Base-by-base conservation (phyloP, 495 filamentous ascomycete genomes). In the Rostrohypoxylon terebratum region DNA sequence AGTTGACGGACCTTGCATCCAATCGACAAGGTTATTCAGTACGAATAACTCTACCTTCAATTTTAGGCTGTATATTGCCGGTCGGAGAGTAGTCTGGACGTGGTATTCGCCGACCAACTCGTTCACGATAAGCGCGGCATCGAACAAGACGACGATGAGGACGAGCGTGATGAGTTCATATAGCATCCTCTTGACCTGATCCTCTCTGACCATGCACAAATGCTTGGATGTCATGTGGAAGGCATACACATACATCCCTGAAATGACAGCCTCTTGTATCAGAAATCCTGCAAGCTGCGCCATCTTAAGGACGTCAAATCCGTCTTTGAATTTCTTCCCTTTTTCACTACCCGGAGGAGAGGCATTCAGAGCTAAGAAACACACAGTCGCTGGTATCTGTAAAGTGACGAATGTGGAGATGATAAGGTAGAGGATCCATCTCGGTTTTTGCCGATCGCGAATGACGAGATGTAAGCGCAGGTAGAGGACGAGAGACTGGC, bases 401-500 rank as follows among this genome's bases (percentile, higher is more conserved):
- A 88, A 73, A 54, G 86, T 70, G 42, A 87, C 44, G n/a, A 83
- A 87, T 73, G 88, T 78, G 73, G 85, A 51, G 8, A 88, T 78
- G 71, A 92, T 90, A 85, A 90, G 88, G 44, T 60, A 71, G 4
- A 89, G 78, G 0, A 91, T 82, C 51, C 79, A 80, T 18, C 84
- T 83, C 8, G 90, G 80, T 20, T 86, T 78, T 34, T 79, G 80
- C 23, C 75, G 81, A 79, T 78, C 42, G 28, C 83, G 83, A 20
- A 82, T 78, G 31, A 87, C 77, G 40, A 91, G 81, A 68, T 91
- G 87, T 7, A 92, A 81, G 14, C 90, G 85, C 4, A 88, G 90
- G 77, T 89, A 92, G 14, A 92, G 83, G 7, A 92, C 88, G 38
- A 91, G 71, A 2, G 88, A 88, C 76, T 91, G 89, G 14, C 89